Percentiles rank a stretch among this genome's conserved stretches.
These are phyloP conservation scores for Ustilago lituana DNA, from an alignment of 1,284 basidiomycete species.

Conservation along the genomic window DNA sequence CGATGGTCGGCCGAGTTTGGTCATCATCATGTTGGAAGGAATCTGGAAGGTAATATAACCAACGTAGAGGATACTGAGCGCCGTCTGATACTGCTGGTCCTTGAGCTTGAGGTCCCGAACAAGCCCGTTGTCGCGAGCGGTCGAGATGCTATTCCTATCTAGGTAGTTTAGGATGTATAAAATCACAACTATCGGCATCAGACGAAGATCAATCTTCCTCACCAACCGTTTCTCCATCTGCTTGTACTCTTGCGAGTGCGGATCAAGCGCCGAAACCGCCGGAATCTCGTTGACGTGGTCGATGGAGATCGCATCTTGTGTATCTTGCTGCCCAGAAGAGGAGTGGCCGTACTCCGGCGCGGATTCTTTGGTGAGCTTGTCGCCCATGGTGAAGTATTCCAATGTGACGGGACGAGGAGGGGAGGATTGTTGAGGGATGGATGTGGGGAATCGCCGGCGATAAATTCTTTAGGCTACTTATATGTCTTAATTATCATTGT, in stretches of 20 bases:
- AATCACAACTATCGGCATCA: constrained; percentile 30
- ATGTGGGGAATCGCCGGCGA: not conserved
- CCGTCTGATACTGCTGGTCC: constrained; percentile 68
- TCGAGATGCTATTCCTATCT: constrained; percentile 27
- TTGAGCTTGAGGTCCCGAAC: constrained; percentile 59
- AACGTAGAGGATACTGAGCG: constrained; percentile 79
- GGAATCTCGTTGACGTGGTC: constrained; percentile 8
- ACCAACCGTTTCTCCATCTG: constrained; percentile 37
- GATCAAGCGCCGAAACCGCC: constrained; percentile 19
- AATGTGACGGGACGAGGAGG: too few species aligned
- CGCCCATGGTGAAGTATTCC: constrained; percentile 5
- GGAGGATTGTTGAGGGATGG: too few species aligned
- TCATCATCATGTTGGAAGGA: constrained; percentile 70
- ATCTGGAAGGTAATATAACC: constrained; percentile 83
- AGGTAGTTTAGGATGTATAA: constrained; percentile 37
- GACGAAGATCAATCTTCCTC: constrained; percentile 43
- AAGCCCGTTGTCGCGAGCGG: constrained; percentile 46
- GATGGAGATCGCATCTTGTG: constrained; percentile 24
- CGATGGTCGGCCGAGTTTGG: constrained; percentile 59
- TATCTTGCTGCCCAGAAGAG: constrained; percentile 6
- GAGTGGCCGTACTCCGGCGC: not conserved
- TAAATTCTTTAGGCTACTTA: too few species aligned
- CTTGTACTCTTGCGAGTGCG: constrained; percentile 35
- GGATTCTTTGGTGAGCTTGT: constrained; percentile 9
- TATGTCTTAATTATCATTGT: too few species aligned